Percentiles rank a stretch among this genome's conserved stretches.
Evolutionary conservation across 768 basidiomycete species (phyloP).

Genomic region (Inosperma sp.): DNA sequence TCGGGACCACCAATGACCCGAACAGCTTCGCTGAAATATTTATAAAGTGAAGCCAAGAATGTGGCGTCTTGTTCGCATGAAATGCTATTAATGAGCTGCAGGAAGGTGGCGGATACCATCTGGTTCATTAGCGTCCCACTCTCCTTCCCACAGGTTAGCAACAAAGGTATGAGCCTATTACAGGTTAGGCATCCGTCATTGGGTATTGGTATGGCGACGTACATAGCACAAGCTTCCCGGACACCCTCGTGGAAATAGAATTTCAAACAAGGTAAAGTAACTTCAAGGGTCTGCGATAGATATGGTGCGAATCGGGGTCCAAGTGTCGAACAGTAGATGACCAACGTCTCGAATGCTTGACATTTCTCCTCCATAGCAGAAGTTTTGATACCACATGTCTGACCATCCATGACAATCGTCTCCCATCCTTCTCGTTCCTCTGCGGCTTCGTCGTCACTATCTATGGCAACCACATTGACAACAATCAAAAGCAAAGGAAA

Average conservation of each 20-base stretch:
- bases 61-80: constrained; percentile 67
- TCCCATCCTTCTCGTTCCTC: constrained; percentile 75
- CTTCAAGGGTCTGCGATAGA: constrained; percentile 63
- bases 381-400: constrained; percentile 71
- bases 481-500: background rate
- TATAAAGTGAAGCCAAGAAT: constrained; percentile 74
- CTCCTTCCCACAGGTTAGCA: constrained; percentile 63
- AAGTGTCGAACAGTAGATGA: constrained; percentile 72
- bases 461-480: constrained; percentile 18
- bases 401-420: constrained; percentile 72
- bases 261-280: constrained; percentile 62
- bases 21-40: constrained; percentile 59
- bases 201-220: constrained; percentile 20
- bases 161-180: constrained; percentile 63
- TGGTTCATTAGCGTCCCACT: constrained; percentile 59
- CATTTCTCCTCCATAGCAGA: constrained; percentile 83
- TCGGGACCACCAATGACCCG: constrained; percentile 53
- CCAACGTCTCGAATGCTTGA: constrained; percentile 82
- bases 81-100: constrained; percentile 59
- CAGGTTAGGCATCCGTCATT: background rate
- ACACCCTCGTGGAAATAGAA: constrained; percentile 88
- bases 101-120: constrained; percentile 66
- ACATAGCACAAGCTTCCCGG: constrained; percentile 74
- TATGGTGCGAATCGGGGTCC: constrained; percentile 67
- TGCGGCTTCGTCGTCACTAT: constrained; percentile 46